Evolutionary conservation across 2,329 filamentous ascomycete genomes (phyloP).

Genomic region (Fusarium nelsonii): DNA sequence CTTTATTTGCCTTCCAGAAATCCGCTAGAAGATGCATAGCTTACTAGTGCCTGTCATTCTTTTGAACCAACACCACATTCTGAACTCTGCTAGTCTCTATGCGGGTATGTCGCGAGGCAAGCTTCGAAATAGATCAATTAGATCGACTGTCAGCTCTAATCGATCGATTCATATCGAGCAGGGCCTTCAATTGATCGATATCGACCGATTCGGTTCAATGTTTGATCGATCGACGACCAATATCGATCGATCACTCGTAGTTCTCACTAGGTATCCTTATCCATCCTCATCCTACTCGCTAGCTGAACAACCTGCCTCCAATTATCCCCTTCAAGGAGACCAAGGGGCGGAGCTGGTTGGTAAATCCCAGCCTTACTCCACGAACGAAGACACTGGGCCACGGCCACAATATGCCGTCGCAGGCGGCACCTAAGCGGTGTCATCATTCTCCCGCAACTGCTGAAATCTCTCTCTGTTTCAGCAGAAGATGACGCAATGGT

Average conservation of each 20-base stretch:
- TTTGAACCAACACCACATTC: no score
- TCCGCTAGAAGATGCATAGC: no score
- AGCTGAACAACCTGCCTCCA: conserved; percentile 1
- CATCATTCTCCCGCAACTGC: conserved; percentile 1
- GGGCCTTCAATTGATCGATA: conserved; percentile 1
- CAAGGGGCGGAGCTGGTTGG: not conserved
- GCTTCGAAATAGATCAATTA: no score
- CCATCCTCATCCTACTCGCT: not conserved
- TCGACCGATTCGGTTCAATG: no score
- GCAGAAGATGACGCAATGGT: not conserved
- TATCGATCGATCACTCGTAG: not conserved
- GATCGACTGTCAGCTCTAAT: no score
- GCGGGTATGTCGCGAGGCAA: no score
- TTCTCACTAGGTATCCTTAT: not conserved
- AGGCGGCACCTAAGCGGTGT: not conserved
- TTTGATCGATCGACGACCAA: no score
- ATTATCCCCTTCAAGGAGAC: conserved; percentile 3
- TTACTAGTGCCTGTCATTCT: no score
- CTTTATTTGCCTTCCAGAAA: no score
- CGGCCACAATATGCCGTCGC: not conserved
- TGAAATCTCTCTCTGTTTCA: conserved; percentile 1
- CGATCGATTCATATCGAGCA: no score
- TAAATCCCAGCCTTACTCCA: conserved; percentile 1
- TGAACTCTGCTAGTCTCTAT: no score
- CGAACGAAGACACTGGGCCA: not conserved